These are phyloP conservation scores for Colletotrichum truncatum DNA, from an alignment of 2,329 filamentous ascomycete genomes.

Conservation along the genomic window DNA sequence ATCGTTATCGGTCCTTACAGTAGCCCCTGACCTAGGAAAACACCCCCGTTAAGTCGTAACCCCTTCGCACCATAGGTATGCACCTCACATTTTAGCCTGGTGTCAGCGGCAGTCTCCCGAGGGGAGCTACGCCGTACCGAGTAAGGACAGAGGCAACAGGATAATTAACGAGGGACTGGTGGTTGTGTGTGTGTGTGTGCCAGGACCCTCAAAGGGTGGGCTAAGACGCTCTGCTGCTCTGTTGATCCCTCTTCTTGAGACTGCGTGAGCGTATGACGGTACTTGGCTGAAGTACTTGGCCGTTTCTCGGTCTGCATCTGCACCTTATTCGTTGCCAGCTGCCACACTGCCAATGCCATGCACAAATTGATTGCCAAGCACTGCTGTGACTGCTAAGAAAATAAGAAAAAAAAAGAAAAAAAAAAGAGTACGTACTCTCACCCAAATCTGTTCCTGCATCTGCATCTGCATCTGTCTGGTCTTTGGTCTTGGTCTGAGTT, in stretches of 20 bases:
- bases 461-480: background rate
- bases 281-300: background rate
- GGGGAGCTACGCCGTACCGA: background rate
- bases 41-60: background rate
- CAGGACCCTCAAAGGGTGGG: background rate
- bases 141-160: background rate
- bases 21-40: background rate
- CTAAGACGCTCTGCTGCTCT: background rate
- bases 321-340: background rate
- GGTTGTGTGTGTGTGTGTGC: too few relatives aligned
- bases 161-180: too few relatives aligned
- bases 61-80: background rate
- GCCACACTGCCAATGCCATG: background rate
- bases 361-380: conserved; percentile 1
- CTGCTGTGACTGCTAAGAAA: background rate
- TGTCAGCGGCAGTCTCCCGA: background rate
- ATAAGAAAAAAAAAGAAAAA: background rate
- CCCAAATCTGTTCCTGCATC: background rate
- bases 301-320: background rate
- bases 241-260: conserved; percentile 9
- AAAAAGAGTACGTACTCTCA: background rate
- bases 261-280: background rate
- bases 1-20: too few relatives aligned
- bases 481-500: background rate
- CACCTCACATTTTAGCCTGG: conserved; percentile 6